A percentile compares a stretch with the other conserved stretches of the same genome.
Evolutionary conservation across 2,329 filamentous ascomycete genomes (phyloP).

Genomic region (Fusarium cyanostomum): DNA sequence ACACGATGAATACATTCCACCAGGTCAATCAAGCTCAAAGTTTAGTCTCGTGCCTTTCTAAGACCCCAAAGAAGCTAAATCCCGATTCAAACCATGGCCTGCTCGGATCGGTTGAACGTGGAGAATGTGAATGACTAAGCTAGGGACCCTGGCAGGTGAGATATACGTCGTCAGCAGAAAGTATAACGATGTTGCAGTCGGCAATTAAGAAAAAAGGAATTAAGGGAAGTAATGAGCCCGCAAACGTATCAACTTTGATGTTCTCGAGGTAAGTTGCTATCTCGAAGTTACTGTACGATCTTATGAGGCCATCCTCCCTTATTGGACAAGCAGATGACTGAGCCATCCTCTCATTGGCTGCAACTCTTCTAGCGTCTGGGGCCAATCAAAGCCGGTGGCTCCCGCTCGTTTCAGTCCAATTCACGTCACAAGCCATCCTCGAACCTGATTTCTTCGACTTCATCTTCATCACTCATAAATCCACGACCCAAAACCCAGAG

Average conservation of each 20-base stretch:
- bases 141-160: background rate
- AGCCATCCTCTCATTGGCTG: constrained; percentile 24
- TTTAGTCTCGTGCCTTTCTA: no score
- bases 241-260: no score
- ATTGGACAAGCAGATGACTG: constrained; percentile 20
- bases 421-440: constrained; percentile 33
- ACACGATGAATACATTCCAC: no score
- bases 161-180: background rate
- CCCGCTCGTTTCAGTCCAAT: constrained; percentile 33
- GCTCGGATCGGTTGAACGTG: background rate
- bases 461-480: constrained; percentile 22
- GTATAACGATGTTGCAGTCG: background rate
- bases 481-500: background rate
- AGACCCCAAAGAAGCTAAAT: background rate
- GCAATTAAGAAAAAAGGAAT: background rate
- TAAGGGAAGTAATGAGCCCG: no score
- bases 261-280: no score
- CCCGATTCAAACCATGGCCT: background rate
- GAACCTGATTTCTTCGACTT: constrained; percentile 27
- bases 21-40: no score
- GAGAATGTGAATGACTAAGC: background rate
- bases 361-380: background rate
- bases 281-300: no score
- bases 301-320: constrained; percentile 4
- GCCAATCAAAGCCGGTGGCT: constrained; percentile 42